Evolutionary conservation across 768 basidiomycete genomes (phyloP).

Genomic region (Trametes coccinea): DNA sequence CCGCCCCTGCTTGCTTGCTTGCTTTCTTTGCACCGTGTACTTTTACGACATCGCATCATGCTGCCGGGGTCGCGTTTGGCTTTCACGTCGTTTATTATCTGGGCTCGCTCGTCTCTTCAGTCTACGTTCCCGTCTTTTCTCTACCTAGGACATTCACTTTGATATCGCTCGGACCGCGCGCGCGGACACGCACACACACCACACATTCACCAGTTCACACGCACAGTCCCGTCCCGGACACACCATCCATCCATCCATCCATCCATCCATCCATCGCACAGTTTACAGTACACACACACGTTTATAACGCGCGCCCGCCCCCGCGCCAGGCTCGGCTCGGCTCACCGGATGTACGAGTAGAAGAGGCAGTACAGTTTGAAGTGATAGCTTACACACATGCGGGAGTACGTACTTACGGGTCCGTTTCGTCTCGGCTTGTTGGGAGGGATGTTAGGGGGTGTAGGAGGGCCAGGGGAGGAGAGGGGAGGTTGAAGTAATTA

Average conservation of each 20-base stretch:
- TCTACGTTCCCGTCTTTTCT: background rate
- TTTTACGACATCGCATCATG: slow-evolving; percentile 4
- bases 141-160: slow-evolving; percentile 2
- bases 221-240: too few species aligned
- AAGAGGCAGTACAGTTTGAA: background rate
- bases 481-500: too few species aligned
- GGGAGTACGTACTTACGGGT: background rate
- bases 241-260: too few species aligned
- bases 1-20: background rate
- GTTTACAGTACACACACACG: background rate
- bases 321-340: too few species aligned
- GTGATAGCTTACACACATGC: slow-evolving; percentile 12
- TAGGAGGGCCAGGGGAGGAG: too few species aligned
- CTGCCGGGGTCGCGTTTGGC: slow-evolving; percentile 8
- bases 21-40: slow-evolving; percentile 11
- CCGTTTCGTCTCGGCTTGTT: too few species aligned
- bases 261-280: too few species aligned
- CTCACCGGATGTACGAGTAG: slow-evolving; percentile 8
- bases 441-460: too few species aligned
- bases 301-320: too few species aligned
- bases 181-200: background rate
- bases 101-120: background rate
- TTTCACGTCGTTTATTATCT: background rate
- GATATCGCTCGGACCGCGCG: slow-evolving; percentile 7
- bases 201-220: background rate